Conservation (phyloP, 2,329 filamentous ascomycete genomes). For the Geoglossum cookeanum region DNA sequence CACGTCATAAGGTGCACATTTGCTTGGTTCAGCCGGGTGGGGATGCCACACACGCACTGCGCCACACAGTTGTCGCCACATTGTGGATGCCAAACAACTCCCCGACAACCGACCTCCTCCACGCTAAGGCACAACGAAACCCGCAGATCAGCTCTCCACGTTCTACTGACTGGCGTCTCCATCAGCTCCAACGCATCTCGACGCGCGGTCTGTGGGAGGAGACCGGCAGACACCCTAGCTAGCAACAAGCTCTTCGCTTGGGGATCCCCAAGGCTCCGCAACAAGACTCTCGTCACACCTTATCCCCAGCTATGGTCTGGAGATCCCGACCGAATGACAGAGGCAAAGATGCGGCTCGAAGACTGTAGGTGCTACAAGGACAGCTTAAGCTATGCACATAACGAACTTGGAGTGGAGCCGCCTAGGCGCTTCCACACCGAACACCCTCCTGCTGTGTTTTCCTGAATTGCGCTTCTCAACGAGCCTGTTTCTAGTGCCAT, state of each 20-base stretch:
- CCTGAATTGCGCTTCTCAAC: background rate
- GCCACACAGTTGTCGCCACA: background rate
- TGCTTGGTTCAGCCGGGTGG: background rate
- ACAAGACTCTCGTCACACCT: no score
- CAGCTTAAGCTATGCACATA: background rate
- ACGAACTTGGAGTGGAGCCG: background rate
- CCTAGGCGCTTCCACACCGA: background rate
- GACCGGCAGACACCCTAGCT: background rate
- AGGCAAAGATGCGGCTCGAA: constrained; percentile 68
- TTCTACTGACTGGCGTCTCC: background rate
- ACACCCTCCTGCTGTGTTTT: background rate
- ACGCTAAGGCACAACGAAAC: background rate
- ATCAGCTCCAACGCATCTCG: background rate
- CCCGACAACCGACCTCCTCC: background rate
- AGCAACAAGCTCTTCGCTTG: background rate
- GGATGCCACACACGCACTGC: background rate
- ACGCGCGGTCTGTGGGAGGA: background rate
- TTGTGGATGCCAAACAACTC: background rate
- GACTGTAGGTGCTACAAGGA: constrained; percentile 45
- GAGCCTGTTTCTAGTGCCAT: background rate
- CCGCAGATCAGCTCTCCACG: background rate
- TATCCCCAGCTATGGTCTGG: constrained; percentile 37
- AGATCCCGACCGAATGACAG: constrained; percentile 46
- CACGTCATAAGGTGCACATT: background rate
- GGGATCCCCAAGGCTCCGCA: background rate